These are phyloP conservation scores for Ascochyta lentis DNA, from an alignment of 2,329 filamentous ascomycete species.

Conservation along the genomic window DNA sequence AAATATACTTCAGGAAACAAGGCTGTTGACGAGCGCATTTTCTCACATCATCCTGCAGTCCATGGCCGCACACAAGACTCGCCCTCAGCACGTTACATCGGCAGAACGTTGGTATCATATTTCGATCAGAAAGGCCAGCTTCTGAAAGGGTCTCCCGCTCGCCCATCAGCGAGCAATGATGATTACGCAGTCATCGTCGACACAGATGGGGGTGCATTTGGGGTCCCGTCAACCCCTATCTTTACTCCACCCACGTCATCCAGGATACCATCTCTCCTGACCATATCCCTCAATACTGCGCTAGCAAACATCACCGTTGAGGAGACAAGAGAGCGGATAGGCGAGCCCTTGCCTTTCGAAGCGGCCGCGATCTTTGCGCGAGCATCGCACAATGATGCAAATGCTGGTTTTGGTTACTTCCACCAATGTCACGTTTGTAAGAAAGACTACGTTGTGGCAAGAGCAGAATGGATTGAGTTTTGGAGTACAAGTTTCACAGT, in stretches of 20 bases:
- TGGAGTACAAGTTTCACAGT: conserved; percentile 23
- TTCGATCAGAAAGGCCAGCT: conserved; percentile 28
- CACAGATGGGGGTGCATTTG: conserved; percentile 25
- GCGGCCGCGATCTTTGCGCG: conserved; percentile 22
- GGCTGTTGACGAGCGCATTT: conserved; percentile 4
- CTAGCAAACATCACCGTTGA: conserved; percentile 16
- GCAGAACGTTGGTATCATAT: conserved; percentile 29
- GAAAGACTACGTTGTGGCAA: conserved; percentile 34
- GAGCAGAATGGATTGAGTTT: conserved; percentile 44
- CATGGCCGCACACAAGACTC: neutral
- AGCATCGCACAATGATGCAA: conserved; percentile 24
- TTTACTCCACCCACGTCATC: conserved; percentile 24
- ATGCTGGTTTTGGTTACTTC: conserved; percentile 25
- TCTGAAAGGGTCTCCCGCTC: conserved; percentile 20
- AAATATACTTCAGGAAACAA: neutral
- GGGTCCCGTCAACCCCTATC: conserved; percentile 21
- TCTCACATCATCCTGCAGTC: conserved; percentile 21
- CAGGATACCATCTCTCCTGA: conserved; percentile 24
- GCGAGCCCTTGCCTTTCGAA: conserved; percentile 13
- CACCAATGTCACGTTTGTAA: conserved; percentile 37
- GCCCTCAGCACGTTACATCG: conserved; percentile 22
- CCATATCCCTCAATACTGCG: conserved; percentile 21
- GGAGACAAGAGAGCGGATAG: conserved; percentile 13
- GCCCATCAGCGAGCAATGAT: conserved; percentile 10
- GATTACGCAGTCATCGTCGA: conserved; percentile 27